Conservation (phyloP, 441 rosid species). For the Manihot esculenta region DNA sequence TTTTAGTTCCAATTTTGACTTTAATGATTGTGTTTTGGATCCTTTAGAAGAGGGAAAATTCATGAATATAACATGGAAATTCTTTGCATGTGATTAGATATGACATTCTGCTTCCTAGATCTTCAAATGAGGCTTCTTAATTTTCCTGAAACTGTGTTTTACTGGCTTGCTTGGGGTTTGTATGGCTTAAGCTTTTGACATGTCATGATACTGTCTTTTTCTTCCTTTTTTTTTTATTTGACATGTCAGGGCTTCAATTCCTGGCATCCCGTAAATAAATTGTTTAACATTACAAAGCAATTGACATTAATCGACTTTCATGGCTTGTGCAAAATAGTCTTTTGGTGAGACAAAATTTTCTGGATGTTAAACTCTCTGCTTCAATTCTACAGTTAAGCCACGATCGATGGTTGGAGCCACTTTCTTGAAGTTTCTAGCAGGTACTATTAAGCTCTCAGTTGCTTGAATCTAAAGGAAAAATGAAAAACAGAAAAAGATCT, state of each 20-base stretch:
- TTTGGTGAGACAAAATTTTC: background rate
- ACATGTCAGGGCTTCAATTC: no score
- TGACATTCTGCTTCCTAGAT: background rate
- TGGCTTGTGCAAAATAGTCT: background rate
- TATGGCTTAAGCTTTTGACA: no score
- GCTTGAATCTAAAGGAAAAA: background rate
- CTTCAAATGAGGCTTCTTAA: no score
- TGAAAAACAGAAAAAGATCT: background rate
- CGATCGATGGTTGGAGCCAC: conserved; percentile 70
- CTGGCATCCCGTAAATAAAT: no score
- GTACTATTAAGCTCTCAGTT: conserved; percentile 35
- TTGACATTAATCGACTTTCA: background rate
- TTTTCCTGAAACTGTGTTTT: background rate
- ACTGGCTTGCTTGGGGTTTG: background rate
- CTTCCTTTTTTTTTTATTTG: no score
- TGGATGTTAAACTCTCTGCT: conserved; percentile 1
- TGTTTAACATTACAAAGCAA: background rate
- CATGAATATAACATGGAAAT: background rate
- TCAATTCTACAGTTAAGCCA: conserved; percentile 68
- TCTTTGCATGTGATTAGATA: background rate
- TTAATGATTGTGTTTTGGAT: background rate
- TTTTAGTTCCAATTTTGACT: background rate
- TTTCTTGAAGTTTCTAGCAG: conserved; percentile 83
- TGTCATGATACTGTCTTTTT: no score
- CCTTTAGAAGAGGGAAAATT: background rate